Base-by-base conservation (phyloP, 2,329 filamentous ascomycete genomes). In the Mollisiaceae sp. region DNA sequence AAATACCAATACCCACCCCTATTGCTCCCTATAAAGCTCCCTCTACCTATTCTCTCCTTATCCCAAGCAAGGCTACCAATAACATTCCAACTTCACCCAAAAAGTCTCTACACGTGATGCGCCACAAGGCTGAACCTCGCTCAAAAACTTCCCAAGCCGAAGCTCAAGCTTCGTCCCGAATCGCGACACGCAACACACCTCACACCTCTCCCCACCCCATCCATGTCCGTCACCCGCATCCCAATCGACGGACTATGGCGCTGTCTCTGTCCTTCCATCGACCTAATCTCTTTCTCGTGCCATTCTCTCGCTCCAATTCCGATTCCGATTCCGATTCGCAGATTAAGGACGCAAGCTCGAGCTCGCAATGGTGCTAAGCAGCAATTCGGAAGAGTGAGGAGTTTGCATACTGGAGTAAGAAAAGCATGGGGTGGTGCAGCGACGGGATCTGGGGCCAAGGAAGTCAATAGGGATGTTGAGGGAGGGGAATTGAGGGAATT, bases 231-330 rank as follows among this genome's bases (percentile, higher is more conserved):
- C 47, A 71, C 73, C 60, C 76, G 71, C 70, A 72, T 79, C 61
- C 71, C 77, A 71, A 76, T 78, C 72, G 87, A 90, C 75, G 86
- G 87, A 66, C 81, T 91, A 55, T 89, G 87, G 86, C 84, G 85
- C 73, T 89, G 84, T 73, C 78, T 90, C 18, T 89, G 86, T 72
- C 87, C 87, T 14, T 83, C 82, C 9, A 79, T 86, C 64, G 82
- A 86, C 71, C 69, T 77, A 8, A 64, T 71, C 76, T 4, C 78
- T 45, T 27, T 20, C 45, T 43, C 18, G 43, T 55, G 24, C 41
- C 61, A 47, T 27, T 32, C n/a, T 35, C n/a, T 38, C 60, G 18
- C 27, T 32, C 27, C 6, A 3, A 32, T 6, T 32, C 27, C 27
- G 6, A 32, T 32, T 6, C 27, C 20, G 8, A 22, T 50, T 14